These are phyloP conservation scores for Lachancea sp. DNA, from an alignment of 805 yeast genomes.

Conservation along the genomic window DNA sequence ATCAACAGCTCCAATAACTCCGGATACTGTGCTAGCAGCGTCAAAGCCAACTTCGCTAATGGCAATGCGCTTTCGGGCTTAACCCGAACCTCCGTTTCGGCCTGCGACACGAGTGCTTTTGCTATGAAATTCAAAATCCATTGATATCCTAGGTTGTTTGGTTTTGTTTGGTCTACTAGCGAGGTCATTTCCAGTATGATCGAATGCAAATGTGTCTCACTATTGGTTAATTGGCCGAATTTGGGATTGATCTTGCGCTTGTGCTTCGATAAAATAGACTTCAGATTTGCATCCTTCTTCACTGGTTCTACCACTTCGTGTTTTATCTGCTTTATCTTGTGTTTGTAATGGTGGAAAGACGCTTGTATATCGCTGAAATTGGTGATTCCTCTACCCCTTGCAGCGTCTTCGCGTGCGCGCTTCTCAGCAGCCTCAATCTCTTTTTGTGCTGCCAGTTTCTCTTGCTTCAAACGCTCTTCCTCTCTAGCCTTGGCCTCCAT, in stretches of 20 bases:
- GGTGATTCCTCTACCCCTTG: constrained; percentile 20
- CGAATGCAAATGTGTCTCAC: constrained; percentile 48
- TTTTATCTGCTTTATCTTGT: constrained; percentile 54
- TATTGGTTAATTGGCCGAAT: constrained; percentile 84
- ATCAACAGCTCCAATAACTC: constrained; percentile 38
- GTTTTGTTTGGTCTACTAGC: constrained; percentile 44
- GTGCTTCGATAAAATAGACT: constrained; percentile 49
- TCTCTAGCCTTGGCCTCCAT: constrained; percentile 26
- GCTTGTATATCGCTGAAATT: constrained; percentile 35
- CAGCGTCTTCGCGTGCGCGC: constrained; percentile 15
- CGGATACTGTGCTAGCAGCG: constrained; percentile 44
- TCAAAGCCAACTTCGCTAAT: constrained; percentile 57
- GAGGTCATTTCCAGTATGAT: constrained; percentile 43
- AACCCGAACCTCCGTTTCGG: constrained; percentile 85
- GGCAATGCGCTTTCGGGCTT: constrained; percentile 75
- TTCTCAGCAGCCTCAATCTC: constrained; percentile 12
- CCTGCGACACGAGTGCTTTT: constrained; percentile 81
- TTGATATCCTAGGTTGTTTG: constrained; percentile 46
- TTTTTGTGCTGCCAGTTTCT: constrained; percentile 16
- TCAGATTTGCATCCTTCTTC: constrained; percentile 44
- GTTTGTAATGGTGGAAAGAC: constrained; percentile 42
- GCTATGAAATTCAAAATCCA: constrained; percentile 82
- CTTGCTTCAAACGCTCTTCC: constrained; percentile 15
- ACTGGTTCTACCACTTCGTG: constrained; percentile 50
- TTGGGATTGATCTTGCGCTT: constrained; percentile 79